Percentiles rank a stretch among this genome's conserved stretches.
These are phyloP conservation scores for Ascoidea asiatica DNA, from an alignment of 805 yeast genomes.

Conservation along the genomic window DNA sequence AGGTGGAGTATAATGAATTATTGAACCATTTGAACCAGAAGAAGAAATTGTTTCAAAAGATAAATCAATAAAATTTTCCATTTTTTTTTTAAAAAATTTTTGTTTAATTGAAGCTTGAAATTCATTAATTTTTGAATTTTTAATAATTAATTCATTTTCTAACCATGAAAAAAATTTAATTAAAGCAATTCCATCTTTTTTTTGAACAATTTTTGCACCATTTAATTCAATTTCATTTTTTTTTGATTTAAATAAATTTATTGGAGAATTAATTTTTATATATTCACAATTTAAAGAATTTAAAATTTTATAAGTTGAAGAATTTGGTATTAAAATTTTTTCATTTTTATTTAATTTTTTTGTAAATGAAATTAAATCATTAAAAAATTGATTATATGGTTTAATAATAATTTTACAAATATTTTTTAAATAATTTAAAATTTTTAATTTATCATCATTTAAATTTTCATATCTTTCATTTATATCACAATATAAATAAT, in stretches of 20 bases:
- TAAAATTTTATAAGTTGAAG: constrained; percentile 57
- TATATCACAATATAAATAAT: constrained; percentile 7
- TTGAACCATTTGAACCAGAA: constrained; percentile 64
- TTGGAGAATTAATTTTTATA: constrained; percentile 8
- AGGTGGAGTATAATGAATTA: constrained; percentile 60
- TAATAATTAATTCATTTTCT: constrained; percentile 30
- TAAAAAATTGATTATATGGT: constrained; percentile 47
- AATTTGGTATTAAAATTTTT: constrained; percentile 37
- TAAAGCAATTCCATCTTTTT: constrained; percentile 46
- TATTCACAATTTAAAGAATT: constrained; percentile 18
- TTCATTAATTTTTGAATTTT: constrained; percentile 29
- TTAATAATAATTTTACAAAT: constrained; percentile 31
- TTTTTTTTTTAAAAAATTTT: constrained; percentile 24
- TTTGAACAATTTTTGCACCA: constrained; percentile 39
- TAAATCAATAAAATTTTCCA: constrained; percentile 42
- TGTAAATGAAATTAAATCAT: constrained; percentile 29
- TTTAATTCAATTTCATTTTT: constrained; percentile 35
- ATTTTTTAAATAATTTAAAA: constrained; percentile 23
- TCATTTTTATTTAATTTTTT: constrained; percentile 12
- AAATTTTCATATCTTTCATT: constrained; percentile 5
- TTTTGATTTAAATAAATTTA: constrained; percentile 37
- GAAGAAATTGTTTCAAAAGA: constrained; percentile 68
- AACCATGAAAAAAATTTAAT: constrained; percentile 44
- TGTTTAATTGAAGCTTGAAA: constrained; percentile 38
- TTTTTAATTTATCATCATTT: constrained; percentile 12